Evolutionary conservation across 2,329 filamentous ascomycete genomes (phyloP), one percentile per base, ranked within the genome.

Genomic region (Meredithiella fracta): DNA sequence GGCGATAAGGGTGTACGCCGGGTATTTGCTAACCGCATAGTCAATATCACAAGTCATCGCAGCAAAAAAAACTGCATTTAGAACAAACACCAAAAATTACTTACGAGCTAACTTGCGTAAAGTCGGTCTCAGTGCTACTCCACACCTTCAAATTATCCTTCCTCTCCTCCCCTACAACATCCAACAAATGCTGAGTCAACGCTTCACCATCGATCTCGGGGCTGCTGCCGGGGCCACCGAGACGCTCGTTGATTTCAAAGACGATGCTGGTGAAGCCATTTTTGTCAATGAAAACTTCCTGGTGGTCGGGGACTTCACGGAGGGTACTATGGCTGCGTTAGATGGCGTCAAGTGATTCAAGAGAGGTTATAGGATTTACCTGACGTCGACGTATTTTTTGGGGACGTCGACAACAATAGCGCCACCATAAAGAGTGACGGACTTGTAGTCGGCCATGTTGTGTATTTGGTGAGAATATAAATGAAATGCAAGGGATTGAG

Each of bases 261-360:
- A 95, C 90, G 66, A 95, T 82, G 69, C 79, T 89, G 2, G 86
- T 87, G 67, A 90, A 90, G 52, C 88, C 89, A 60, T 85, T 77
- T 61, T 79, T 76, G 66, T 94, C 88, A 64, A 96, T 83, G 71
- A 82, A 95, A 62, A 96, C 85, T 73, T 96, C 91, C 72, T 97
- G 90, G 68, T 94, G 86, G 66, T 91, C 83, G 53, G 85, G 85
- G 3, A 90, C 80, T 69, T 88, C 78, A 60, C 85, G 81, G 62
- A 89, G 76, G 55, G 77, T 76, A 70, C 84, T 87, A n/a, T 9
- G 40, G 29, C 29, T 34, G 29, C n/a, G n/a, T 60, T 54, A 34
- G 20, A 23, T 49, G 11, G 11, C 11, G 29, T 5, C 38, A 2
- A 40, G n/a, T n/a, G n/a, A n/a, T n/a, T n/a, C n/a, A n/a, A n/a